These are phyloP conservation scores for Bacidia rubella DNA, from an alignment of 495 filamentous ascomycete genomes.

Conservation along the genomic window DNA sequence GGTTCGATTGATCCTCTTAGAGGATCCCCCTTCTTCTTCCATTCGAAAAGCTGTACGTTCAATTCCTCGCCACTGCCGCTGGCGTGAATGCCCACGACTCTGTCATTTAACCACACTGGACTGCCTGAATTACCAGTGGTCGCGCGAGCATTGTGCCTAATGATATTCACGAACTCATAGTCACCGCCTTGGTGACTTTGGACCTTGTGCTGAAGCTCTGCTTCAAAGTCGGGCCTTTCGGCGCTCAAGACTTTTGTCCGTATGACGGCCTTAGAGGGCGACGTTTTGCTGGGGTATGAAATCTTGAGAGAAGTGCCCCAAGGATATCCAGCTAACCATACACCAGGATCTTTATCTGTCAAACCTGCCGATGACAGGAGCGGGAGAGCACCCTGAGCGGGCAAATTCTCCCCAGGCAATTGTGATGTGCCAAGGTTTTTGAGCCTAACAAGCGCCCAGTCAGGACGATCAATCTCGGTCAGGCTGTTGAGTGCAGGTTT, in stretches of 20 bases:
- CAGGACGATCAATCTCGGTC: background rate
- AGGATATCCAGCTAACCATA: background rate
- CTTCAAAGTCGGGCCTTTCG: background rate
- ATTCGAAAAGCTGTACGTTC: background rate
- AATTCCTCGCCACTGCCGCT: background rate
- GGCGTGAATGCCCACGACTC: background rate
- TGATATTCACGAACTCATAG: background rate
- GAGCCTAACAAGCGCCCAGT: background rate
- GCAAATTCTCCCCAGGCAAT: too few relatives aligned
- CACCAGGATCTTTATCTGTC: background rate
- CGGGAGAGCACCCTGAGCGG: background rate
- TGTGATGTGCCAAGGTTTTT: background rate
- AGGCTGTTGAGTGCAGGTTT: background rate
- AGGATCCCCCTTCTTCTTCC: background rate
- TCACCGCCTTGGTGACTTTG: background rate
- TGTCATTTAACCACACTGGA: background rate
- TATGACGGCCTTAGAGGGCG: background rate
- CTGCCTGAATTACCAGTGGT: background rate
- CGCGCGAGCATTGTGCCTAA: background rate
- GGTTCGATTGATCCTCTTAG: background rate
- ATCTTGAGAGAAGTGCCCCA: background rate
- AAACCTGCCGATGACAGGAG: background rate
- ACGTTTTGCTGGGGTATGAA: background rate
- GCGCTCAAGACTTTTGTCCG: background rate
- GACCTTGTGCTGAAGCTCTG: background rate